These are phyloP conservation scores for Rosa rugosa DNA, from an alignment of 306 rosid genomes.

Conservation along the genomic window DNA sequence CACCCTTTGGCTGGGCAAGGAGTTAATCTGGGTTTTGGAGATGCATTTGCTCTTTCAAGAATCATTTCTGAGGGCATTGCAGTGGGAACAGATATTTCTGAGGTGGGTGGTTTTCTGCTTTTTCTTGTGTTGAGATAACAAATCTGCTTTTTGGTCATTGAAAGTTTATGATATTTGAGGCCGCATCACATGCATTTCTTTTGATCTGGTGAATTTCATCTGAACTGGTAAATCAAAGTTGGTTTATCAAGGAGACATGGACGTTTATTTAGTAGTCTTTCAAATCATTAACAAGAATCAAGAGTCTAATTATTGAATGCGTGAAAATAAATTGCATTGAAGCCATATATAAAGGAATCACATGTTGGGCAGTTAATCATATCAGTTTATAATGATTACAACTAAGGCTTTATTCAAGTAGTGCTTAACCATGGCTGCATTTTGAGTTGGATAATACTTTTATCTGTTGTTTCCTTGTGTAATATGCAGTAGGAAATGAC, in stretches of 20 bases:
- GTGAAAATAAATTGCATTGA: neutral
- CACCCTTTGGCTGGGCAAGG: slow-evolving; percentile 99
- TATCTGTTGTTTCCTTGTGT: neutral
- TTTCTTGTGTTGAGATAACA: neutral
- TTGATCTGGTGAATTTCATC: neutral
- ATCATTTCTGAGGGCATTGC: slow-evolving; percentile 78
- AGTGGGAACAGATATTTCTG: slow-evolving; percentile 75
- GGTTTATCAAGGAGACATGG: neutral
- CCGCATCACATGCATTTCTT: neutral
- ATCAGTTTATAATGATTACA: neutral
- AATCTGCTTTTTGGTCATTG: neutral
- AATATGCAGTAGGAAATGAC: neutral
- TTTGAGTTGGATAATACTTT: neutral
- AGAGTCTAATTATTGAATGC: neutral
- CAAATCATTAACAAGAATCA: neutral
- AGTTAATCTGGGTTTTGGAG: slow-evolving; percentile 91
- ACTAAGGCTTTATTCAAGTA: neutral
- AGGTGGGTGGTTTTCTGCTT: slow-evolving; percentile 47
- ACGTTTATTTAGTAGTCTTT: neutral
- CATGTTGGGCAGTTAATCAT: neutral
- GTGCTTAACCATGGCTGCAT: neutral
- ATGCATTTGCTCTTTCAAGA: slow-evolving; percentile 72
- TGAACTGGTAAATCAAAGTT: neutral
- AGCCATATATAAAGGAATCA: neutral
- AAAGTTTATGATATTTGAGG: neutral